These are phyloP conservation scores for Diplodia intermedia DNA, from an alignment of 2,329 filamentous ascomycete genomes.

Conservation along the genomic window DNA sequence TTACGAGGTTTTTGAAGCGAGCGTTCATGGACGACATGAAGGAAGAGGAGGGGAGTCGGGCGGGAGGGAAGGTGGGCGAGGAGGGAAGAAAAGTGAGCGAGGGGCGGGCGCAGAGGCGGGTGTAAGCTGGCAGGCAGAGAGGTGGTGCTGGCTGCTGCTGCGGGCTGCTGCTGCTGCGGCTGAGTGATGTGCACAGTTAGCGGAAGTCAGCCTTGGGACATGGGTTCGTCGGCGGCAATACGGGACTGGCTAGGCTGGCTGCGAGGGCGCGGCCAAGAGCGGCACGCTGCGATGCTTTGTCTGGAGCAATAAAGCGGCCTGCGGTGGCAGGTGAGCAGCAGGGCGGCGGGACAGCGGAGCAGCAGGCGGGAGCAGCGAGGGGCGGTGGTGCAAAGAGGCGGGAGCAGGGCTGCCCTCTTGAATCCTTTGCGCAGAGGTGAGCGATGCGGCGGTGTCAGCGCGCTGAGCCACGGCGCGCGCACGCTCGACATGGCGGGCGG, in stretches of 20 bases:
- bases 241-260: constrained; percentile 23
- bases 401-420: constrained; percentile 27
- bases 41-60: constrained; percentile 37
- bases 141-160: constrained; percentile 27
- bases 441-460: constrained; percentile 29
- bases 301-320: constrained; percentile 17
- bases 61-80: constrained; percentile 34
- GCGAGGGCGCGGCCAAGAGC: constrained; percentile 28
- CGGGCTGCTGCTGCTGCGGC: constrained; percentile 30
- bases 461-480: constrained; percentile 29
- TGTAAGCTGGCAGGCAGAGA: constrained; percentile 32
- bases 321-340: constrained; percentile 11
- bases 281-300: constrained; percentile 20
- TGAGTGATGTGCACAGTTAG: constrained; percentile 31
- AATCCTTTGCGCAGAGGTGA: constrained; percentile 22
- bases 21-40: constrained; percentile 59
- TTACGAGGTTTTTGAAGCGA: constrained; percentile 77
- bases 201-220: constrained; percentile 32
- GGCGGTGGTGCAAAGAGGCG: constrained; percentile 5
- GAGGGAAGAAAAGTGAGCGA: constrained; percentile 26
- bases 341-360: constrained; percentile 8
- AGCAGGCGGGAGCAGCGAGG: constrained; percentile 7
- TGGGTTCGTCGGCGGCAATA: constrained; percentile 29
- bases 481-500: constrained; percentile 15
- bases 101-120: constrained; percentile 22